Evolutionary conservation across 805 yeast genomes (phyloP), one percentile per base, ranked within the genome.

Genomic region (Torulaspora delbrueckii): DNA sequence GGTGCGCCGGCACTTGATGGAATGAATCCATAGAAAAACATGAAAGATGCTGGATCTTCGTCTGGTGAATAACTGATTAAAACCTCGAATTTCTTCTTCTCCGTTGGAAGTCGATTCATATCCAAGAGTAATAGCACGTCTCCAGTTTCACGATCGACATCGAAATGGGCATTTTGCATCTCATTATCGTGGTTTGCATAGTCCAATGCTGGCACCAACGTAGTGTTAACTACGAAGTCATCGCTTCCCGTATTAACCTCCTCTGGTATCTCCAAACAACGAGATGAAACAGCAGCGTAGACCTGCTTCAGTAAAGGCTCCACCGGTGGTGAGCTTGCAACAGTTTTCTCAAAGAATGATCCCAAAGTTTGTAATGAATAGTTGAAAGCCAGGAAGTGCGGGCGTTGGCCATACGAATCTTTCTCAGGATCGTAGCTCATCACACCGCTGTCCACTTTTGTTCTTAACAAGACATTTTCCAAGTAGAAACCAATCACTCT

Each of bases 181-280:
- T 59, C 62, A 46, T 68, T 69, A 35, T 67, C 64, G 58, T 84
- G 91, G 58, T 84, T 84, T 5, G 76, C 84, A 69, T 77, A 84
- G 60, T 84, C 91, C 25, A 84, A 54, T 1, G 81, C 48, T 1
- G 91, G 89, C 0, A 83, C 86, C 44, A 84, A 59, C 0, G 86
- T 75, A 0, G 80, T 71, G 40, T 76, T 74, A 4, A 76, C 75
- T 4, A 60, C 54, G 50, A 68, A 80, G 36, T 73, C 77, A 9
- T 69, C 74, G 5, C 55, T 50, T 1, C 42, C 47, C 8, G 30
- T 46, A 7, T 53, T 53, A 1, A 52, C 51, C n/a, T 54, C 63
- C 55, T 70, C 67, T 0, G 91, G 90, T 2, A 84, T 81, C 57
- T 83, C 89, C 39, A 83, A 66, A 0, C 77, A 74, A 45, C 91